phyloP scores from a whole-genome alignment of 345 rosid species.

The Mangifera indica region DNA sequence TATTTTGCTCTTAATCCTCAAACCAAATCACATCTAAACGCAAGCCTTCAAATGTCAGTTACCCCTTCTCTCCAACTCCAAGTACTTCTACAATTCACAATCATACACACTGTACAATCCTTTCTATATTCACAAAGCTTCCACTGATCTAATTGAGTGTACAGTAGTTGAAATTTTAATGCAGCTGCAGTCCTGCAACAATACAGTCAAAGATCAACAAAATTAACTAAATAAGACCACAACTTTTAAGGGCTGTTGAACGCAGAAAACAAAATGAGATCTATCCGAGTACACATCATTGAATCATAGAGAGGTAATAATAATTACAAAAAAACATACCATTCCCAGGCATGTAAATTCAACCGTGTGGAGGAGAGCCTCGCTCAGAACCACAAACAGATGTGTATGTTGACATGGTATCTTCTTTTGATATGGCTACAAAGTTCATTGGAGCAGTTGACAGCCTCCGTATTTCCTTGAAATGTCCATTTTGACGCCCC shows the following conservation, averaged over 20 bases:
- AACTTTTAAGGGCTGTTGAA: too few relatives aligned
- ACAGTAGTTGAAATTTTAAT: constrained; percentile 13
- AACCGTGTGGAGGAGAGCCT: constrained; percentile 76
- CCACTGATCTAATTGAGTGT: constrained; percentile 22
- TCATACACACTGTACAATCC: constrained; percentile 34
- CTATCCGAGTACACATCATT: too few relatives aligned
- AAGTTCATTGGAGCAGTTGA: constrained; percentile 79
- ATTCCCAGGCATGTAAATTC: constrained; percentile 21
- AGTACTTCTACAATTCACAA: constrained; percentile 28
- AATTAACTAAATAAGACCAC: too few relatives aligned
- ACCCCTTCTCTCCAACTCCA: constrained; percentile 13
- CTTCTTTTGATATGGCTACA: constrained; percentile 82
- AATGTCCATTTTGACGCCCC: constrained; percentile 84
- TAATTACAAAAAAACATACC: constrained; percentile 22
- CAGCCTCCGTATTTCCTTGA: constrained; percentile 80
- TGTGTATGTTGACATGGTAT: constrained; percentile 76
- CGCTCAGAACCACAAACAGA: constrained; percentile 80
- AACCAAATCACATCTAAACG: constrained; percentile 21
- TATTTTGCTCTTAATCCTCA: constrained; percentile 2
- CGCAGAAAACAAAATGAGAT: too few relatives aligned
- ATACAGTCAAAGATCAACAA: too few relatives aligned
- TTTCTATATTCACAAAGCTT: constrained; percentile 37
- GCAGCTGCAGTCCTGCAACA: constrained; percentile 17
- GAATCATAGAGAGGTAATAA: not conserved
- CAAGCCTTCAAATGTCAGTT: constrained; percentile 28